Evolutionary conservation across 2,329 filamentous ascomycete genomes (phyloP).

Genomic region (Aspergillus sp.): DNA sequence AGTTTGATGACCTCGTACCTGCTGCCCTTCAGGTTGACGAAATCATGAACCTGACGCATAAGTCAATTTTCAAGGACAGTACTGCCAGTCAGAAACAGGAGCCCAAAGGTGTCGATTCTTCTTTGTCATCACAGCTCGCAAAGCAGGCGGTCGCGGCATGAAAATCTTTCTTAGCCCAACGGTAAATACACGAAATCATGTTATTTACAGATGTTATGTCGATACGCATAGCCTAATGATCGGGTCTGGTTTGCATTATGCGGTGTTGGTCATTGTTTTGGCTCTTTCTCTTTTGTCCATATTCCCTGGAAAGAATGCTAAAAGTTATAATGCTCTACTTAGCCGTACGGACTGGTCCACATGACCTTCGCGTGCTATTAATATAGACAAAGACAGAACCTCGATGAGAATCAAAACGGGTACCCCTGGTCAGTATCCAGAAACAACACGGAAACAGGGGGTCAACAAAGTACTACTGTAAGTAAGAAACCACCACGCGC

Average conservation of each 20-base stretch:
- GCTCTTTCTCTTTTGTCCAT: too few relatives aligned
- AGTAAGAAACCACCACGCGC: too few relatives aligned
- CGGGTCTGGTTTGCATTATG: conserved; percentile 9
- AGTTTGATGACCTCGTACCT: conserved; percentile 56
- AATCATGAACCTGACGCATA: conserved; percentile 37
- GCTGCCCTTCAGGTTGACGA: conserved; percentile 61
- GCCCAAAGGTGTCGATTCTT: conserved; percentile 15
- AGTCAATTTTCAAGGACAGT: conserved; percentile 15
- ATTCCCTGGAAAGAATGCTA: too few relatives aligned
- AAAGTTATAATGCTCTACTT: too few relatives aligned
- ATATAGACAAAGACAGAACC: too few relatives aligned
- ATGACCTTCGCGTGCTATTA: too few relatives aligned
- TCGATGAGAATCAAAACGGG: too few relatives aligned
- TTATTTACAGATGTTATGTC: background rate
- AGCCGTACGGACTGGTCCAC: too few relatives aligned
- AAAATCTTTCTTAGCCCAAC: conserved; percentile 1
- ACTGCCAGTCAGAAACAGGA: conserved; percentile 9
- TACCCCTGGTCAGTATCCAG: too few relatives aligned
- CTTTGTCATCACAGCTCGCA: conserved; percentile 16
- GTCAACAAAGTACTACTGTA: too few relatives aligned
- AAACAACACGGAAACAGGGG: too few relatives aligned
- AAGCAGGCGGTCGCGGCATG: conserved; percentile 19
- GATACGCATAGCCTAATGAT: conserved; percentile 18
- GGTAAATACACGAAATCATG: conserved; percentile 1
- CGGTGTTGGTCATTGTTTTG: conserved; percentile 1